A percentile compares a stretch with the other conserved stretches of the same genome.
Evolutionary conservation across 495 filamentous ascomycete genomes (phyloP).

Genomic region (Penicillium lagena): DNA sequence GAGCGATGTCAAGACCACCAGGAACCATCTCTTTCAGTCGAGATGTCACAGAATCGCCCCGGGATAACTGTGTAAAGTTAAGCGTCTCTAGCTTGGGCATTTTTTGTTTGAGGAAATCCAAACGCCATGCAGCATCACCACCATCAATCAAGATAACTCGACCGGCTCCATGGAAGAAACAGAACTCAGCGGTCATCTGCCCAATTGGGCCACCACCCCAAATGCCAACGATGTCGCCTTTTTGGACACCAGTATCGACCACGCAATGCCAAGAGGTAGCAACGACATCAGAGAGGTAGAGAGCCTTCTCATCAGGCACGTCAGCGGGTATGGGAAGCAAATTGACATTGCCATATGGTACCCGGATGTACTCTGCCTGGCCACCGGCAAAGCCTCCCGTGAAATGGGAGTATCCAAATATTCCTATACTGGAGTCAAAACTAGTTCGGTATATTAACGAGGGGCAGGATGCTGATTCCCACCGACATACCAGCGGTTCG

Average conservation of each 20-base stretch:
- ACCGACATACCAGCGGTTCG: conserved; percentile 57
- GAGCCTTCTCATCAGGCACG: conserved; percentile 80
- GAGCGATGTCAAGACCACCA: conserved; percentile 66
- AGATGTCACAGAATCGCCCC: conserved; percentile 55
- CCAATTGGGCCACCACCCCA: conserved; percentile 48
- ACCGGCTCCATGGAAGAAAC: conserved; percentile 62
- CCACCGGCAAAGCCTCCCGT: conserved; percentile 86
- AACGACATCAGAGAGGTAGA: conserved; percentile 79
- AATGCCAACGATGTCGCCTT: conserved; percentile 74
- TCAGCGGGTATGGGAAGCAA: conserved; percentile 71
- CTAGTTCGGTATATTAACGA: background rate
- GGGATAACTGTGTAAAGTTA: conserved; percentile 47
- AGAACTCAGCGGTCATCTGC: conserved; percentile 71
- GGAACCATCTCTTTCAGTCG: conserved; percentile 67
- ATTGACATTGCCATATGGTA: conserved; percentile 79
- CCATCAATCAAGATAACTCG: conserved; percentile 79
- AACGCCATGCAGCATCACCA: conserved; percentile 53
- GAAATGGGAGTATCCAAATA: conserved; percentile 56
- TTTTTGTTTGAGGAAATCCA: conserved; percentile 59
- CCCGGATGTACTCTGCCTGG: conserved; percentile 81
- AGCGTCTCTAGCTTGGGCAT: conserved; percentile 57
- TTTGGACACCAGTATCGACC: conserved; percentile 75
- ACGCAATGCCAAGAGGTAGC: conserved; percentile 75
- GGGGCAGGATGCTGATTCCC: background rate
- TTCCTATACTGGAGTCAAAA: conserved; percentile 18